Percentiles rank a stretch among this genome's conserved stretches.
phyloP scores from a whole-genome alignment of 2,329 filamentous ascomycete genomes.

The Botrytis paeoniae region DNA sequence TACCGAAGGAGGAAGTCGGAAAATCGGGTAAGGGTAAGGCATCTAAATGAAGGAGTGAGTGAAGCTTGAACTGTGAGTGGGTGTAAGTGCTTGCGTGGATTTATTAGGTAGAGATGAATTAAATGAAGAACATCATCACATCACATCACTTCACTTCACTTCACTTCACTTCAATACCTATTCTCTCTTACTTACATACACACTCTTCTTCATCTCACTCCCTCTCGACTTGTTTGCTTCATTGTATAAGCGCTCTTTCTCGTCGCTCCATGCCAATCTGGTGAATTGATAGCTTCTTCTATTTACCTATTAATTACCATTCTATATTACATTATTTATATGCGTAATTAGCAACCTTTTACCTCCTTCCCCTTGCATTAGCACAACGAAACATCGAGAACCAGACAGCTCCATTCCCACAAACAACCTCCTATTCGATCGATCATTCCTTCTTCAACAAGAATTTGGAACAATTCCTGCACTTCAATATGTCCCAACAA shows the following conservation, averaged over 20 bases:
- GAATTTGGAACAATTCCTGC: slow-evolving; percentile 24
- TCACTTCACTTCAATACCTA: not conserved
- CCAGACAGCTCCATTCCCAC: not conserved
- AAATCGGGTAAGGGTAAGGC: not conserved
- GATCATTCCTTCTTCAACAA: not conserved
- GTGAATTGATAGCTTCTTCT: not conserved
- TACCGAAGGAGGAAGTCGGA: too few relatives aligned
- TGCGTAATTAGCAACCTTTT: not conserved
- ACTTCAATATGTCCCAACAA: slow-evolving; percentile 47
- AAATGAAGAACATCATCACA: not conserved
- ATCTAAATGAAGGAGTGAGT: not conserved
- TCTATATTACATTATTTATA: not conserved
- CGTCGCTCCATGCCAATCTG: not conserved
- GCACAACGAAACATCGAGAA: not conserved
- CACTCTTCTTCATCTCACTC: not conserved
- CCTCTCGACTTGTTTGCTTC: not conserved
- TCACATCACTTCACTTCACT: not conserved
- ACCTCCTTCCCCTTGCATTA: slow-evolving; percentile 5
- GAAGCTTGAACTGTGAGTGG: not conserved
- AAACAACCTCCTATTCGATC: not conserved
- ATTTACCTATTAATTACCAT: not conserved
- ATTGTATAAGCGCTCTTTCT: not conserved
- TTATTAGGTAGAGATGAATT: not conserved
- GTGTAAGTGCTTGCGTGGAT: not conserved
- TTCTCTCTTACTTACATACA: not conserved